Evolutionary conservation across 805 yeast species (phyloP), one percentile per base, ranked within the genome.

Genomic region (Kazachstania bromeliacearum): DNA sequence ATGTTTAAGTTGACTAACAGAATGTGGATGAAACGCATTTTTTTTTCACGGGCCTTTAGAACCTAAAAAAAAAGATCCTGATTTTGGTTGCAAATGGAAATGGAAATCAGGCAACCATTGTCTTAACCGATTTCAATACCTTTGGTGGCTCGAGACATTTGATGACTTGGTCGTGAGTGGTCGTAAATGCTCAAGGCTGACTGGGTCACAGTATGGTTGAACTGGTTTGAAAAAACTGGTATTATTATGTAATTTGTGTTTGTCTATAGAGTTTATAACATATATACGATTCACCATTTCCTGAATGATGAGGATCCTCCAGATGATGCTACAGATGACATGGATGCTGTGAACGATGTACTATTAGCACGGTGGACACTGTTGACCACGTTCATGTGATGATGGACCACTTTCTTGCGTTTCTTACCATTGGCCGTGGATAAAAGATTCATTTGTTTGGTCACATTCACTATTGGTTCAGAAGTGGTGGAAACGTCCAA

Each of bases 351-450:
- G 19, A 28, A 35, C 7, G 37, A 29, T 13, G 37, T n/a, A 15
- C 28, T 28, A 7, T 20, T 12, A 28, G 25, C 18, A 25, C 29
- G 26, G 3, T 34, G 15, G 9, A 24, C 34, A 29, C 40, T 40
- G 21, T 35, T 40, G 7, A 34, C 34, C 7, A 41, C 41, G n/a
- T 31, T 23, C 7, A 41, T 13, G 30, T 41, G 45, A 29, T 41
- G 37, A 31, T 41, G 45, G 9, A 33, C 13, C 6, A 37, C 31
- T 22, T 31, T 37, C 20, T 34, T 37, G 5, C 13, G 23, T 28
- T 21, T 35, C 25, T 22, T 22, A 22, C 8, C 25, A 8, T 22
- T 12, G 8, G 25, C 25, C 8, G 25, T 22, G 12, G 12, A 13
- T 10, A 26, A 17, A 3, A 13, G 17, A 17, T 9, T 26, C 15